phyloP scores from a whole-genome alignment of 306 rosid genomes.

The Trichosanthes cucumerina region DNA sequence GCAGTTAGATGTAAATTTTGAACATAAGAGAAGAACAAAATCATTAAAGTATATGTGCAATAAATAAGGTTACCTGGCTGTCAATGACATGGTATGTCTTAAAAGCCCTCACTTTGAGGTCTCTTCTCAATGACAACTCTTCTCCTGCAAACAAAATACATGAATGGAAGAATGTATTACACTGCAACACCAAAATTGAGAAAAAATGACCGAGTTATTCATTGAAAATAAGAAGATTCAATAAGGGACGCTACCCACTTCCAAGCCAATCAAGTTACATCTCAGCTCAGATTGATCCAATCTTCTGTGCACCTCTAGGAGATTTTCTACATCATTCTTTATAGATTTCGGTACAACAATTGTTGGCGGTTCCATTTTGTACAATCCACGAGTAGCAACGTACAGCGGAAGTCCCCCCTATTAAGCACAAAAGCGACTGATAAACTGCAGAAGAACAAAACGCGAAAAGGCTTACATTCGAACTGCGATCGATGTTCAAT shows the following conservation, averaged over 20 bases:
- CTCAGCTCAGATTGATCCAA: slow-evolving; percentile 83
- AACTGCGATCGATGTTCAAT: background rate
- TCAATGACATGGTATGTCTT: slow-evolving; percentile 79
- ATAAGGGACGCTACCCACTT: slow-evolving; percentile 52
- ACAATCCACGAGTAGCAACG: slow-evolving; percentile 85
- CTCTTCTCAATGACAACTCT: slow-evolving; percentile 55
- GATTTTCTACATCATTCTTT: slow-evolving; percentile 67
- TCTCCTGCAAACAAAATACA: slow-evolving; percentile 47
- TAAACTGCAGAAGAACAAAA: background rate
- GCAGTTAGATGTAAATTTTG: background rate
- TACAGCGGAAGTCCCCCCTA: slow-evolving; percentile 95
- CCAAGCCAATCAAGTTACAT: slow-evolving; percentile 68
- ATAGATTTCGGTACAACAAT: slow-evolving; percentile 62
- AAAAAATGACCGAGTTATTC: background rate
- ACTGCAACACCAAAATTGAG: background rate
- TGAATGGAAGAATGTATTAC: background rate
- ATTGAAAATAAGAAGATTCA: slow-evolving; percentile 1
- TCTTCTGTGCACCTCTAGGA: slow-evolving; percentile 71
- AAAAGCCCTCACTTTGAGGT: slow-evolving; percentile 78
- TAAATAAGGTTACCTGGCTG: slow-evolving; percentile 52
- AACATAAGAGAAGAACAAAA: background rate
- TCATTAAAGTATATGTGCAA: background rate
- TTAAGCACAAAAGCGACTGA: background rate
- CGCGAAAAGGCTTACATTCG: background rate
- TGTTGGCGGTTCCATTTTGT: slow-evolving; percentile 80